Conservation (phyloP, 1,139 yeast genomes). For the Yamadazyma atmosphaerica region DNA sequence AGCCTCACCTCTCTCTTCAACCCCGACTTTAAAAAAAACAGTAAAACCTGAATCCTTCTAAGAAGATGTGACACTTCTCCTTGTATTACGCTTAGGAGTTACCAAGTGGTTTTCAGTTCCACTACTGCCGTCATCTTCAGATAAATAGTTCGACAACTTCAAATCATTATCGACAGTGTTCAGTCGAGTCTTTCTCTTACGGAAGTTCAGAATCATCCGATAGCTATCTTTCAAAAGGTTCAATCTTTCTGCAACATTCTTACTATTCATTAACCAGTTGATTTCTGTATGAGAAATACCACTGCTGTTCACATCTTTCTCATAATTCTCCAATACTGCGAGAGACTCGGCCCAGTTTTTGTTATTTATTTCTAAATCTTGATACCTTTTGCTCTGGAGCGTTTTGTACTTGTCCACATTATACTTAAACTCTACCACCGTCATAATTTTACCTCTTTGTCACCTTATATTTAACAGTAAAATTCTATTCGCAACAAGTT, state of each 20-base stretch:
- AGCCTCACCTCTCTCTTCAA: too few species aligned
- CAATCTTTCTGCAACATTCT: conserved; percentile 28
- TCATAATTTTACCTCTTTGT: conserved; percentile 1
- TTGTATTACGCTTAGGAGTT: conserved; percentile 10
- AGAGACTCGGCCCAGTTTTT: conserved; percentile 10
- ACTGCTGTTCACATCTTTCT: background rate
- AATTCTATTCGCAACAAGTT: too few species aligned
- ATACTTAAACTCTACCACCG: conserved; percentile 17
- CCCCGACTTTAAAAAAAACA: too few species aligned
- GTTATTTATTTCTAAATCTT: conserved; percentile 3
- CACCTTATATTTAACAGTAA: too few species aligned
- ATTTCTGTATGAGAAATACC: conserved; percentile 5
- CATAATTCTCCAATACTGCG: conserved; percentile 7
- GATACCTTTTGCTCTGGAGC: background rate
- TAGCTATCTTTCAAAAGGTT: conserved; percentile 33
- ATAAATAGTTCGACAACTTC: conserved; percentile 5
- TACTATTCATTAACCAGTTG: conserved; percentile 27
- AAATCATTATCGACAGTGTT: conserved; percentile 2
- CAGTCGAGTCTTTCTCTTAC: conserved; percentile 17
- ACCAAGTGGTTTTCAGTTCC: conserved; percentile 14
- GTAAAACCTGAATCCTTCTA: background rate
- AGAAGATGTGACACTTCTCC: conserved; percentile 4
- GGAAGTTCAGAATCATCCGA: conserved; percentile 25
- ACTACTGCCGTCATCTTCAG: conserved; percentile 21
- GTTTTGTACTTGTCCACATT: conserved; percentile 10